Evolutionary conservation across 2,329 filamentous ascomycete genomes (phyloP).

Genomic region (Fusarium annulatum): DNA sequence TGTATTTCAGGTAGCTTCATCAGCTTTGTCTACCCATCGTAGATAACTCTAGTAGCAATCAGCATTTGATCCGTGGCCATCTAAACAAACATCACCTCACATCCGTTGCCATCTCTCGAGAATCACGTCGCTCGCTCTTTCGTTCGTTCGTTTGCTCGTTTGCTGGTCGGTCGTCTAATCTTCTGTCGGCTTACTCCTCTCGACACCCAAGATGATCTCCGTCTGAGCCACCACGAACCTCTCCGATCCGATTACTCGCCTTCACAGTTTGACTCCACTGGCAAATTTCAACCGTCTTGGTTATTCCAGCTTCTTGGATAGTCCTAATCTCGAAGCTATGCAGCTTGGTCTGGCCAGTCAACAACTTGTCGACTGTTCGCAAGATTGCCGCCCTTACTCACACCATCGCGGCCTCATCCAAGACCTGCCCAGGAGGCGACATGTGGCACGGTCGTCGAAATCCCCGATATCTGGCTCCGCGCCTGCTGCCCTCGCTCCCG

Average conservation of each 20-base stretch:
- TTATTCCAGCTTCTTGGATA: constrained; percentile 13
- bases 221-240: constrained; percentile 32
- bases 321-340: constrained; percentile 37
- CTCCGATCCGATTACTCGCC: constrained; percentile 22
- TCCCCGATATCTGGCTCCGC: constrained; percentile 28
- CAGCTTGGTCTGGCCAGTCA: constrained; percentile 38
- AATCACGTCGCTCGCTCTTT: constrained; percentile 33
- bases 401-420: constrained; percentile 27
- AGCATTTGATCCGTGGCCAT: constrained; percentile 18
- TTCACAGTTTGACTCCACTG: constrained; percentile 11
- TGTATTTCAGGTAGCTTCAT: constrained; percentile 27
- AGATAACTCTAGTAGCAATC: constrained; percentile 22
- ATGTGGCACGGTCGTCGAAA: constrained; percentile 37
- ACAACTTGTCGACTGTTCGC: constrained; percentile 35
- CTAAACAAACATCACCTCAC: constrained; percentile 13
- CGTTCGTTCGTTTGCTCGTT: constrained; percentile 27
- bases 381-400: constrained; percentile 26
- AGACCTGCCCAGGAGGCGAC: constrained; percentile 31
- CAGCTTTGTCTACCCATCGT: constrained; percentile 11
- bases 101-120: constrained; percentile 15
- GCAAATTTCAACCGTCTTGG: constrained; percentile 13
- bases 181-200: constrained; percentile 18
- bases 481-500: constrained; percentile 34
- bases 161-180: constrained; percentile 24
- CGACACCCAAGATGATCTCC: constrained; percentile 41